Evolutionary conservation across 202 grass and related monocot genomes (phyloP), one percentile per base, ranked within the genome.

Genomic region (Digitaria exilis): DNA sequence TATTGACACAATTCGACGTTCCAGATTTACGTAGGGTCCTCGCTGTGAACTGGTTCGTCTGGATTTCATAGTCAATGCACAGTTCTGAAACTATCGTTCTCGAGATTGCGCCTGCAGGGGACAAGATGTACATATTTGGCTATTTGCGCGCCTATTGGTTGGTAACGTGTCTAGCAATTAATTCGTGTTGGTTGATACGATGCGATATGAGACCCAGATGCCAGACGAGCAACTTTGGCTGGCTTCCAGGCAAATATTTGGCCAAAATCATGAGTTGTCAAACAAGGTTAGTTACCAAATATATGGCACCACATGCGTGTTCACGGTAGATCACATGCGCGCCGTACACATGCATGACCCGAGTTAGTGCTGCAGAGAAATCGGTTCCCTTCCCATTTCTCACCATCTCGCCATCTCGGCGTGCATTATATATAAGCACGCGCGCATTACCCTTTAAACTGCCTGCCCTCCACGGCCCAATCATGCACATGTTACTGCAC

Each of bases 101-200:
- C 78, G 63, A 69, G 48, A 37, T 22, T 39, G 22, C 48, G 29
- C 9, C 54, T 55, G n/a, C 32, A 58, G 6, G 32, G n/a, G 72
- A 25, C 21, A 52, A 26, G 30, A 17, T 52, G 29, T 7, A 37
- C 50, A 25, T 19, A 11, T 51, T 37, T 79, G 22, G 35, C 17
- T 19, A 11, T 51, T 37, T 79, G 22, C 59, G 12, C 30, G 58
- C 39, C 63, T 69, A 69, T 41, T 28, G 52, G 32, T 7, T 69
- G 30, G 63, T 80, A 69, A 69, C 63, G 64, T 80, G 62, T 8
- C 21, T 9, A 67, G 25, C 64, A 69, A 50, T 80, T 39, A 2
- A 68, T 1, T 9, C 62, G 12, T 55, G 46, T 80, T 66, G 46
- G 31, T 25, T 5, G 30, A 54, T 25, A 79, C 62, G 45, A 79